Evolutionary conservation across 2,329 filamentous ascomycete genomes (phyloP).

Genomic region (Diaporthe sp.): DNA sequence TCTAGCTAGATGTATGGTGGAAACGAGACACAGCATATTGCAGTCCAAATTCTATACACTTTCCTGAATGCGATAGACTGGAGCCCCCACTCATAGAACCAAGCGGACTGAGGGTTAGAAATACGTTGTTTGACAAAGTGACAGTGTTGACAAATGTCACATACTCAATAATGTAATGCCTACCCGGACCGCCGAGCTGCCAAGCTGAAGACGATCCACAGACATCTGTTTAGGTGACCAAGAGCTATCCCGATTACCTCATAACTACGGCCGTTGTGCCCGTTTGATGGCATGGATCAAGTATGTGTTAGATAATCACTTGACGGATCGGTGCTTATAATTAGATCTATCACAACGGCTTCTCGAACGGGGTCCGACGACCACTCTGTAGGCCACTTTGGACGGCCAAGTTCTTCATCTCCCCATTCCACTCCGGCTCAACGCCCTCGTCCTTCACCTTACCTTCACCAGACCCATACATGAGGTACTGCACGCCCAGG

Average conservation of each 20-base stretch:
- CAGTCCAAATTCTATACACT: no score
- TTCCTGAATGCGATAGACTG: no score
- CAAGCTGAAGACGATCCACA: not conserved
- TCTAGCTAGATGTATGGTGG: no score
- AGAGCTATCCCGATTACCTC: not conserved
- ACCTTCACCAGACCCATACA: constrained; percentile 70
- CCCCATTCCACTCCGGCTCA: constrained; percentile 40
- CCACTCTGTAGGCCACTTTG: constrained; percentile 31
- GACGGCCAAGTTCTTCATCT: constrained; percentile 42
- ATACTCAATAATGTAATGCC: not conserved
- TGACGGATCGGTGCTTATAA: not conserved
- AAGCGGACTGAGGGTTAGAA: no score
- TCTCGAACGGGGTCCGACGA: constrained; percentile 39
- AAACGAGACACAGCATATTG: no score
- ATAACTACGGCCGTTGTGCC: not conserved
- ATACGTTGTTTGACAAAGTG: not conserved
- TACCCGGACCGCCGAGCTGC: not conserved
- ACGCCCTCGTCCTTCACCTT: constrained; percentile 50
- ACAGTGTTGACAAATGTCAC: not conserved
- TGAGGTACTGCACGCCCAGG: constrained; percentile 79
- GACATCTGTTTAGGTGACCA: not conserved
- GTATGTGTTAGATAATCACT: not conserved
- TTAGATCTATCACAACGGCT: constrained; percentile 32
- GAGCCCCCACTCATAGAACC: no score
- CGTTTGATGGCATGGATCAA: not conserved